Evolutionary conservation across 139 green algal genomes (phyloP), one percentile per base, ranked within the genome.

Genomic region (Marvania coccoides): DNA sequence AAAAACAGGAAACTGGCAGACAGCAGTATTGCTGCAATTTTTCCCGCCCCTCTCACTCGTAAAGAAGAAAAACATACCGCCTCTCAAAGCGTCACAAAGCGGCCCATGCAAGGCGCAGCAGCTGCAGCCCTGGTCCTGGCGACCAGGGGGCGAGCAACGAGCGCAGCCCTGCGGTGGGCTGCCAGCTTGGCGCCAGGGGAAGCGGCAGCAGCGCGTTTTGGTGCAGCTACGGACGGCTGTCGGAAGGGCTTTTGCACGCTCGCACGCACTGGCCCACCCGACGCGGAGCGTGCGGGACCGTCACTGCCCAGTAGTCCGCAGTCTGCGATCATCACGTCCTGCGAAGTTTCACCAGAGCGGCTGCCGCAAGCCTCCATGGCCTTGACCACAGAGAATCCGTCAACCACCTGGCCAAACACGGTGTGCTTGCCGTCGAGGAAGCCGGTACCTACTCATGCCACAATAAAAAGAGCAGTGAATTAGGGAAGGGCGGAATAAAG

Each of bases 351-450:
- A 6, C 89, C 89, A 42, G 56, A 77, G 57, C 73, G 72, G 62
- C 56, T 81, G 55, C 89, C 89, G 62, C 77, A 83, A 5, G 77
- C 75, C 79, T 96, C 89, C 4, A 95, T 82, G 1, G 89, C 89
- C 72, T 89, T 88, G 6, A 95, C 85, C 5, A 95, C 84, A 24
- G 72, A 54, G 60, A 75, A 91, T 6, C 86, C 87, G 4, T 85
- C 74, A 2, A 88, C 58, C 24, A 90, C 83, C 73, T 85, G 70
- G 12, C 88, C 89, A 71, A 95, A 95, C 28, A 95, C 89, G 5
- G 84, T 74, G 55, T 95, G 89, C 77, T 88, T 90, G 63, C 76
- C 77, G 62, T 81, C 71, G 23, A 85, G 62, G 6, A 31, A 65
- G 14, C 26, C 26, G 13, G 63, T 70, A 6, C n/a, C n/a, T n/a